Conservation (phyloP, 192 early-diverging fungal species). For the Coemansia sp. region DNA sequence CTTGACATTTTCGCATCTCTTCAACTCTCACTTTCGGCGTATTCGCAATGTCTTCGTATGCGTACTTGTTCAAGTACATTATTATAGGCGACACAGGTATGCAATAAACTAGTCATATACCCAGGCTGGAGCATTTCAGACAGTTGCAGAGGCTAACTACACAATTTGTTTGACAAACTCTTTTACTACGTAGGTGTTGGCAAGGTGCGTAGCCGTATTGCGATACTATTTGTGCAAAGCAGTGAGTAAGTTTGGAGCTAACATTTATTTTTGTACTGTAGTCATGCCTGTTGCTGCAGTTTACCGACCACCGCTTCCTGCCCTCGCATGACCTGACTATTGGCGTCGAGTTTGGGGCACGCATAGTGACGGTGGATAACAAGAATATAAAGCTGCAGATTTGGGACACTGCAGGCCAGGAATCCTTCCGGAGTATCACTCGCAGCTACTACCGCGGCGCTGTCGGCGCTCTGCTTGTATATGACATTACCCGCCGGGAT, state of each 20-base stretch:
- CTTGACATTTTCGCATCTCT: neutral
- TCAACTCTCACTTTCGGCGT: neutral
- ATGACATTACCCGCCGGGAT: conserved; percentile 80
- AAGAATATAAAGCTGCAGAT: conserved; percentile 90
- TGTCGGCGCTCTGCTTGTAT: conserved; percentile 76
- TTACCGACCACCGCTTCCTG: conserved; percentile 79
- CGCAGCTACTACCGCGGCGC: conserved; percentile 82
- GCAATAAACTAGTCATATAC: neutral
- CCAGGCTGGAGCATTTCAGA: neutral
- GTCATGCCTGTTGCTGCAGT: conserved; percentile 77
- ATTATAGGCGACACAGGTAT: conserved; percentile 78
- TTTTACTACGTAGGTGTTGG: conserved; percentile 63
- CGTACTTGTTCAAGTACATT: conserved; percentile 68
- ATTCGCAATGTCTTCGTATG: conserved; percentile 47
- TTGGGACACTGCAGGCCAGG: conserved; percentile 92
- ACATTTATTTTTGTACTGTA: conserved; percentile 17
- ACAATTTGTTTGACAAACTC: neutral
- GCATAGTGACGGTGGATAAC: conserved; percentile 71
- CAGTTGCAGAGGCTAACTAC: neutral
- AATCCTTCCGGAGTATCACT: conserved; percentile 83
- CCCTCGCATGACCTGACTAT: conserved; percentile 81
- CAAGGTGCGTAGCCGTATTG: conserved; percentile 48
- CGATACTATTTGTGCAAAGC: neutral
- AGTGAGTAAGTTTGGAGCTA: neutral
- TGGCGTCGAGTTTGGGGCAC: conserved; percentile 82